Evolutionary conservation across 2,329 filamentous ascomycete species (phyloP).

Genomic region (Penicillium sp.): DNA sequence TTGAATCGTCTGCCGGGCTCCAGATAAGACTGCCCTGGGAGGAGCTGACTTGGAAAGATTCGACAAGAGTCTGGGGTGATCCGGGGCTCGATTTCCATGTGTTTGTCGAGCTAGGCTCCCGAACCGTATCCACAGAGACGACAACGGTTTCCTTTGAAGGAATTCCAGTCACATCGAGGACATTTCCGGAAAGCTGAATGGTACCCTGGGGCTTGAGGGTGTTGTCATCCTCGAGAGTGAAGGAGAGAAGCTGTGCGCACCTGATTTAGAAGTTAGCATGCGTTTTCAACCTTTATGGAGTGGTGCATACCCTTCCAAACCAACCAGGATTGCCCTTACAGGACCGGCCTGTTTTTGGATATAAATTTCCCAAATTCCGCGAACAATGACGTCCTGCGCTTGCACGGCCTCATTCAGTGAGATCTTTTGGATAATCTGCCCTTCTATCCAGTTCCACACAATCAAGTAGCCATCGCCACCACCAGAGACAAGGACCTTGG

Average conservation of each 20-base stretch:
- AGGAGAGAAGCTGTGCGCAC: slow-evolving; percentile 62
- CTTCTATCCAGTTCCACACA: slow-evolving; percentile 72
- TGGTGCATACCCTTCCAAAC: slow-evolving; percentile 53
- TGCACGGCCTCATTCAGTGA: slow-evolving; percentile 22
- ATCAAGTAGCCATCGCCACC: slow-evolving; percentile 76
- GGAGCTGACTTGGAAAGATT: slow-evolving; percentile 26
- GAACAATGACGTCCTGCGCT: slow-evolving; percentile 42
- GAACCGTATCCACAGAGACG: slow-evolving; percentile 53
- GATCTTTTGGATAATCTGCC: slow-evolving; percentile 31
- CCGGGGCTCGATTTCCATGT: slow-evolving; percentile 27
- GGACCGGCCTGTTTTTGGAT: slow-evolving; percentile 19
- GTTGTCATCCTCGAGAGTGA: slow-evolving; percentile 51
- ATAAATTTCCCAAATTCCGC: slow-evolving; percentile 46
- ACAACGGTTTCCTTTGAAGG: slow-evolving; percentile 33
- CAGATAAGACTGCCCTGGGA: slow-evolving; percentile 24
- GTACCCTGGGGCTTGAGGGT: slow-evolving; percentile 48
- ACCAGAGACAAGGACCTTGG: slow-evolving; percentile 70
- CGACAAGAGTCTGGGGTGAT: slow-evolving; percentile 25
- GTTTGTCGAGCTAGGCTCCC: slow-evolving; percentile 48
- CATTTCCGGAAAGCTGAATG: slow-evolving; percentile 59
- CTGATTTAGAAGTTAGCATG: slow-evolving; percentile 48
- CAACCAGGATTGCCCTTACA: slow-evolving; percentile 44
- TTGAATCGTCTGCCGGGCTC: slow-evolving; percentile 19
- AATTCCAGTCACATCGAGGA: slow-evolving; percentile 52
- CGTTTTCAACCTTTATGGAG: not conserved